These are phyloP conservation scores for Pseudoneurospora amorphoporcata DNA, from an alignment of 495 filamentous ascomycete species.

Conservation along the genomic window DNA sequence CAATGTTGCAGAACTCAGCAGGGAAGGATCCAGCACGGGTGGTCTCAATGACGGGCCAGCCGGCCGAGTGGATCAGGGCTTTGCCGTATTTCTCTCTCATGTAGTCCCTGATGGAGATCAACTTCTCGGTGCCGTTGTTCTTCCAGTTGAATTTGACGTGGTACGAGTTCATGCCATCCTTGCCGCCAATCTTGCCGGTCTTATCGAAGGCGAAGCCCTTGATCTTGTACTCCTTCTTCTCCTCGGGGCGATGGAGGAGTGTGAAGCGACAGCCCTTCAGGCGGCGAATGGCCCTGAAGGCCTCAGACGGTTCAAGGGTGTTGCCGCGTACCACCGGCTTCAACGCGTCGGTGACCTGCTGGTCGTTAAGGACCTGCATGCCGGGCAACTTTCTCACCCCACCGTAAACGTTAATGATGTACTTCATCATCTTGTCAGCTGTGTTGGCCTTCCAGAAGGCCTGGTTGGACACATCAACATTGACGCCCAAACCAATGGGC, in stretches of 20 bases:
- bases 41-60: slow-evolving; percentile 60
- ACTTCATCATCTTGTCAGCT: slow-evolving; percentile 12
- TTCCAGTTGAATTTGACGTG: slow-evolving; percentile 47
- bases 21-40: slow-evolving; percentile 59
- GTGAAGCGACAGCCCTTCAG: slow-evolving; percentile 57
- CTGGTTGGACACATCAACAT: slow-evolving; percentile 72
- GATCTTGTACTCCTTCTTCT: slow-evolving; percentile 49
- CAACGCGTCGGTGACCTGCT: not conserved
- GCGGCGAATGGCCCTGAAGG: slow-evolving; percentile 42
- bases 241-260: slow-evolving; percentile 47
- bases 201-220: slow-evolving; percentile 40
- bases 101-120: slow-evolving; percentile 53
- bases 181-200: slow-evolving; percentile 8
- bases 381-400: not conserved
- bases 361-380: not conserved
- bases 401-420: slow-evolving; percentile 8
- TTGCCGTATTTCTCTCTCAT: slow-evolving; percentile 53
- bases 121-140: slow-evolving; percentile 34
- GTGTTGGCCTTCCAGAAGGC: slow-evolving; percentile 48
- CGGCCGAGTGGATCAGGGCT: slow-evolving; percentile 36
- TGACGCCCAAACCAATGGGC: slow-evolving; percentile 66
- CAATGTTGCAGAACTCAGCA: slow-evolving; percentile 55
- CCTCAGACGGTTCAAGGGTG: slow-evolving; percentile 19
- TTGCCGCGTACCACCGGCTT: not conserved
- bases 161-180: slow-evolving; percentile 39